Conservation (phyloP, 805 yeast species). For the Huiozyma naganishii region DNA sequence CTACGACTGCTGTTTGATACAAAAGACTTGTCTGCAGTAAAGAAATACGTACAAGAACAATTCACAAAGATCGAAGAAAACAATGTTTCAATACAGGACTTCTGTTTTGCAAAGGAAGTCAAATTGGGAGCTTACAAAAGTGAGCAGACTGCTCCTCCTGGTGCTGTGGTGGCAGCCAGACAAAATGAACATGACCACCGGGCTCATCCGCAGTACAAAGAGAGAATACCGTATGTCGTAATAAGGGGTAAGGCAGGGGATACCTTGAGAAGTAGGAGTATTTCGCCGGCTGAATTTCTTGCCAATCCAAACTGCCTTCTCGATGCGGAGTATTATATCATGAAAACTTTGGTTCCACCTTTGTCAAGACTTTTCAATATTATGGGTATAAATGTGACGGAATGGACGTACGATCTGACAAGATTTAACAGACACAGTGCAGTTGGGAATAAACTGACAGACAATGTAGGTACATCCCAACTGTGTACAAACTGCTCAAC, state of each 20-base stretch:
- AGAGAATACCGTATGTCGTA: slow-evolving; percentile 82
- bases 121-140: slow-evolving; percentile 73
- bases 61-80: slow-evolving; percentile 58
- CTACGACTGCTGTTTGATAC: slow-evolving; percentile 63
- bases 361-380: slow-evolving; percentile 72
- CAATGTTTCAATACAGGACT: slow-evolving; percentile 62
- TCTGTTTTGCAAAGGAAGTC: slow-evolving; percentile 87
- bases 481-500: slow-evolving; percentile 11
- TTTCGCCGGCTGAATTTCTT: slow-evolving; percentile 69
- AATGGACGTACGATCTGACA: slow-evolving; percentile 72
- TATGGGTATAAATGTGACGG: slow-evolving; percentile 66
- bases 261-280: slow-evolving; percentile 63
- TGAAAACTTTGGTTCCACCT: slow-evolving; percentile 80
- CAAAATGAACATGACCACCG: slow-evolving; percentile 54
- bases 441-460: slow-evolving; percentile 1
- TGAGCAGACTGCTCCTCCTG: slow-evolving; percentile 72
- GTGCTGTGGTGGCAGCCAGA: slow-evolving; percentile 70
- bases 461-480: slow-evolving; percentile 5
- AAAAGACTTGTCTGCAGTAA: slow-evolving; percentile 58
- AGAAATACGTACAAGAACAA: slow-evolving; percentile 50
- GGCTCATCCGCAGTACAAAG: slow-evolving; percentile 77
- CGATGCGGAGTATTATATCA: slow-evolving; percentile 80
- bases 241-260: slow-evolving; percentile 44
- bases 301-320: slow-evolving; percentile 33
- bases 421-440: slow-evolving; percentile 12